Conservation (phyloP, 805 yeast species). For the Candida pseudofarinosa region DNA sequence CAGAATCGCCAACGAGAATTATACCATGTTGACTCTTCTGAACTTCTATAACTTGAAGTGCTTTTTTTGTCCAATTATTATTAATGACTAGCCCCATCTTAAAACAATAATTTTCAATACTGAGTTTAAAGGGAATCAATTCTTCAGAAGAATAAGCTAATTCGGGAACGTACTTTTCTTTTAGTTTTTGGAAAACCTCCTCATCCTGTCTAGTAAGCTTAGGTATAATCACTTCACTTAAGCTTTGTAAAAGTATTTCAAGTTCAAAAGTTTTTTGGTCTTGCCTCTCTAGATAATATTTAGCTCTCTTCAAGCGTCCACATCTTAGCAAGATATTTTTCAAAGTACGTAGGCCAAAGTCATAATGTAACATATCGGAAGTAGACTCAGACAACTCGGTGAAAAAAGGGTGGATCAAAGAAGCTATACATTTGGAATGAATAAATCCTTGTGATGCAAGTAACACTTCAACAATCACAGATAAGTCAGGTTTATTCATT, state of each 20-base stretch:
- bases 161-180: conserved; percentile 23
- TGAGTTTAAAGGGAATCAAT: conserved; percentile 19
- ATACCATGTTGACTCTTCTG: conserved; percentile 69
- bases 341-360: conserved; percentile 82
- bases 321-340: conserved; percentile 63
- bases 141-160: conserved; percentile 14
- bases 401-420: conserved; percentile 53
- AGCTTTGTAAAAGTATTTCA: conserved; percentile 44
- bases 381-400: conserved; percentile 32
- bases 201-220: conserved; percentile 57
- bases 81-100: conserved; percentile 29
- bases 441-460: conserved; percentile 68
- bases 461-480: conserved; percentile 65
- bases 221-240: conserved; percentile 65
- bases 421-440: conserved; percentile 43
- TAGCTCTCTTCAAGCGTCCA: conserved; percentile 40
- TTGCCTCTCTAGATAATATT: conserved; percentile 2
- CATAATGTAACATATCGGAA: conserved; percentile 70
- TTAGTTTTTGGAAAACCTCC: conserved; percentile 25
- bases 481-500: conserved; percentile 68
- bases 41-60: conserved; percentile 58
- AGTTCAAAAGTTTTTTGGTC: conserved; percentile 14
- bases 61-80: conserved; percentile 49
- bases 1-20: conserved; percentile 74
- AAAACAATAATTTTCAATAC: conserved; percentile 22